A percentile compares a stretch with the other conserved stretches of the same genome.
phyloP scores from a whole-genome alignment of 768 basidiomycete species.

The Suillus occidentalis region DNA sequence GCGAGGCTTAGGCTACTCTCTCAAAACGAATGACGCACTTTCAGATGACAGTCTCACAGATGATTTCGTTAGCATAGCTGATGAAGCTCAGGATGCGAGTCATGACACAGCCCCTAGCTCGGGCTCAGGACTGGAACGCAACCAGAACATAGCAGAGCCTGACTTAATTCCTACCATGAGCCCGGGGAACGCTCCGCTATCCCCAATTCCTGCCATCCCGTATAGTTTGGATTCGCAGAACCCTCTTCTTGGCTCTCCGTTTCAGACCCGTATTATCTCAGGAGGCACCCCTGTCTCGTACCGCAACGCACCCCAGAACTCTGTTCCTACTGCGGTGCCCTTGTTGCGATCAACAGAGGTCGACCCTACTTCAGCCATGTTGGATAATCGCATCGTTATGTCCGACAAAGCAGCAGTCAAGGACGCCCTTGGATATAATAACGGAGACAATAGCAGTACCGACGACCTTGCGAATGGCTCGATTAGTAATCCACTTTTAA shows the following conservation, averaged over 20 bases:
- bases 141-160: background rate
- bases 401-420: constrained; percentile 3
- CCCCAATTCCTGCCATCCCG: background rate
- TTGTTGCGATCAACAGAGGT: background rate
- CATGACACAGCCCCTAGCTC: background rate
- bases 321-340: constrained; percentile 7
- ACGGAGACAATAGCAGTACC: background rate
- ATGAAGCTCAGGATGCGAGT: background rate
- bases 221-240: no score
- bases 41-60: background rate
- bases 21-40: constrained; percentile 2
- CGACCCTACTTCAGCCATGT: background rate
- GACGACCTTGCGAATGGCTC: background rate
- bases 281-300: constrained; percentile 4
- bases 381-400: background rate
- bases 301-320: constrained; percentile 5
- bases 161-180: background rate
- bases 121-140: background rate
- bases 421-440: constrained; percentile 11
- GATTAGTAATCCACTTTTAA: no score
- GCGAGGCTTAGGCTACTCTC: constrained; percentile 1
- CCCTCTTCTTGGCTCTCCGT: constrained; percentile 15
- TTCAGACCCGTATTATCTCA: constrained; percentile 6
- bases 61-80: background rate
- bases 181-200: background rate